Base-by-base conservation (phyloP, 768 basidiomycete genomes). In the Rhodotorula graminis region DNA sequence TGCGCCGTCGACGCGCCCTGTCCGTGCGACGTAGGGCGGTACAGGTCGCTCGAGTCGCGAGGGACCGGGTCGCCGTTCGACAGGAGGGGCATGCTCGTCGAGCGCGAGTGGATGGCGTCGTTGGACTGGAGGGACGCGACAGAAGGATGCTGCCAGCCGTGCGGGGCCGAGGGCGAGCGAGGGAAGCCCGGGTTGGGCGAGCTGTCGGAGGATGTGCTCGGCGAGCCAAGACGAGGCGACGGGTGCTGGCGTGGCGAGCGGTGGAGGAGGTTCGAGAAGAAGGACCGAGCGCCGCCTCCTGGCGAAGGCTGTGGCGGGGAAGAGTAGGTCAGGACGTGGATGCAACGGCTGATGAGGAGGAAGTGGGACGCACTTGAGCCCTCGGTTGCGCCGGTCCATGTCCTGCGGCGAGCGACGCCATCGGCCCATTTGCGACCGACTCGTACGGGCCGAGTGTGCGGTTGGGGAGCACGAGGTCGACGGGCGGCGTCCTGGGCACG, bases 241-340 rank as follows among this genome's bases (percentile, higher is more conserved):
- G 33, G 6, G 42, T 31, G 37, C 37, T 37, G 44, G 44, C 69
- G 65, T 3, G 69, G 73, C 6, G 65, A 65, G 25, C 70, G 69
- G 21, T 55, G 57, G 53, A 75, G 55, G n/a, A 75, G 56, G 44
- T 31, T 55, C 31, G 70, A 63, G 25, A 75, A 33, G 65, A 75
- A 67, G 18, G 70, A 31, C 27, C 64, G 70, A 6, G 70, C 56
- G 1, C 65, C 55, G 40, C 61, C n/a, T 37, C 37, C 37, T 5
- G 37, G 9, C 47, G 31, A 19, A 23, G 50, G 58, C n/a, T 55
- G 53, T 5, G 44, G 2, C 12, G n/a, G 14, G 29, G 10, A 9
- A 33, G 6, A 40, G n/a, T 23, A 23, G 5, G 18, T 42, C 44
- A 52, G 23, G 10, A 6, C 3, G 25, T 9, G 16, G 37, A 27